A percentile compares a stretch with the other conserved stretches of the same genome.
Conservation (phyloP, 148 eudicot species). For the Vaccinium darrowii region DNA sequence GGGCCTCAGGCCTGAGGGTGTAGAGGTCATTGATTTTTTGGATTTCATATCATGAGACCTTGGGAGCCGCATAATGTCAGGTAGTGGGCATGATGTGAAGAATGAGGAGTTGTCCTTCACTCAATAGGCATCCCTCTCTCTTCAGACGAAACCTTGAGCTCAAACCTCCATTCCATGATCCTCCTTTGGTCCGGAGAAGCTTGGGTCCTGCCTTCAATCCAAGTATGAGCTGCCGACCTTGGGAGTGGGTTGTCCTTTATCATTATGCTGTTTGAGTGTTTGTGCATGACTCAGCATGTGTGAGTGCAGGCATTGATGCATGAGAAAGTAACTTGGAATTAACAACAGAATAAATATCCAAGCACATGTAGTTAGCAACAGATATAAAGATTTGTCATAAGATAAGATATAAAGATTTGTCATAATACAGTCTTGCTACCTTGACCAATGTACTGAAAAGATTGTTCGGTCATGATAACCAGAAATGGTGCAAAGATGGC, state of each 20-base stretch:
- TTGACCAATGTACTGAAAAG: conserved; percentile 92
- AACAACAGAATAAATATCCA: conserved; percentile 10
- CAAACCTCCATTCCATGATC: too few relatives aligned
- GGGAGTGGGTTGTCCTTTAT: background rate
- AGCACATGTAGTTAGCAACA: conserved; percentile 11
- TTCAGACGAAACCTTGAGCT: too few relatives aligned
- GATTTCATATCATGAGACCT: too few relatives aligned
- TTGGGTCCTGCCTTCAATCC: too few relatives aligned
- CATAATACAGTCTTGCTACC: conserved; percentile 36
- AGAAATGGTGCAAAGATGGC: conserved; percentile 74
- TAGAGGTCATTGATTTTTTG: too few relatives aligned
- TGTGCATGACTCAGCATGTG: background rate
- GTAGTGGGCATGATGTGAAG: too few relatives aligned
- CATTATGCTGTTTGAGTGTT: background rate
- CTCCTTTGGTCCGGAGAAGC: too few relatives aligned
- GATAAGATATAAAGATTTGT: background rate
- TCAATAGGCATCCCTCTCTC: too few relatives aligned
- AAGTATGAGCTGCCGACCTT: too few relatives aligned
- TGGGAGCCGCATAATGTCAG: too few relatives aligned
- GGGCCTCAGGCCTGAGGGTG: too few relatives aligned
- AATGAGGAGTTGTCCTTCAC: too few relatives aligned
- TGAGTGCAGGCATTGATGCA: background rate
- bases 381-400: background rate
- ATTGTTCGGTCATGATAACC: conserved; percentile 95
- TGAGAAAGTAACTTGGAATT: background rate